These are phyloP conservation scores for Arachis stenosperma DNA, from an alignment of 306 rosid species.

Conservation along the genomic window DNA sequence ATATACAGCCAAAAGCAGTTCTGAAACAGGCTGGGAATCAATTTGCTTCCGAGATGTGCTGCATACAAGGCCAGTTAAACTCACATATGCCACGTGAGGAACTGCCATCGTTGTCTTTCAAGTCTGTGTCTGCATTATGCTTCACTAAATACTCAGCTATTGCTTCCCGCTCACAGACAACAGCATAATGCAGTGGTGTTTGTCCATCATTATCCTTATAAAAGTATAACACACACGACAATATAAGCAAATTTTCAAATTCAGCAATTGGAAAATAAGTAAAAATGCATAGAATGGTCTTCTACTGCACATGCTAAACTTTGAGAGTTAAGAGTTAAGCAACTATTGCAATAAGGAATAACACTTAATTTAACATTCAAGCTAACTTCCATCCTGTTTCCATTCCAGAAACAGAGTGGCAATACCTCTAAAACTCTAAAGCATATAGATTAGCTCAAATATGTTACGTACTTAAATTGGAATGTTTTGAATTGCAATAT, in stretches of 20 bases:
- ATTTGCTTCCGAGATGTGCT: slow-evolving; percentile 43
- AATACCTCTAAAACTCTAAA: background rate
- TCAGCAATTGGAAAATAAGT: background rate
- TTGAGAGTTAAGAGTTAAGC: background rate
- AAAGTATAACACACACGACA: slow-evolving; percentile 31
- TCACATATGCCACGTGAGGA: slow-evolving; percentile 70
- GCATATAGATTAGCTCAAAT: slow-evolving; percentile 10
- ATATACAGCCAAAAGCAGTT: slow-evolving; percentile 38
- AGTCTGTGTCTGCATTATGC: no score
- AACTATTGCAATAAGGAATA: slow-evolving; percentile 5
- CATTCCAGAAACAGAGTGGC: no score
- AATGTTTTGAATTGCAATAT: background rate
- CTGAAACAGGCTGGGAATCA: slow-evolving; percentile 37
- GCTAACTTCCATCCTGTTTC: background rate
- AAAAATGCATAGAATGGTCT: slow-evolving; percentile 16
- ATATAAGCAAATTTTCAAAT: slow-evolving; percentile 17
- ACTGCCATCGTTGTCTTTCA: background rate
- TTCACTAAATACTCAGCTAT: no score
- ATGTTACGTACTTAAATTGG: background rate
- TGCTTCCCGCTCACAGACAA: no score
- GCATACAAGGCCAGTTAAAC: slow-evolving; percentile 80
- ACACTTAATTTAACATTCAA: background rate
- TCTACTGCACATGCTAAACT: slow-evolving; percentile 14
- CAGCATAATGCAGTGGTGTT: background rate
- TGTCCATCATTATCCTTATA: slow-evolving; percentile 90